These are phyloP conservation scores for Atkinsonella texensis DNA, from an alignment of 2,329 filamentous ascomycete genomes.

Conservation along the genomic window DNA sequence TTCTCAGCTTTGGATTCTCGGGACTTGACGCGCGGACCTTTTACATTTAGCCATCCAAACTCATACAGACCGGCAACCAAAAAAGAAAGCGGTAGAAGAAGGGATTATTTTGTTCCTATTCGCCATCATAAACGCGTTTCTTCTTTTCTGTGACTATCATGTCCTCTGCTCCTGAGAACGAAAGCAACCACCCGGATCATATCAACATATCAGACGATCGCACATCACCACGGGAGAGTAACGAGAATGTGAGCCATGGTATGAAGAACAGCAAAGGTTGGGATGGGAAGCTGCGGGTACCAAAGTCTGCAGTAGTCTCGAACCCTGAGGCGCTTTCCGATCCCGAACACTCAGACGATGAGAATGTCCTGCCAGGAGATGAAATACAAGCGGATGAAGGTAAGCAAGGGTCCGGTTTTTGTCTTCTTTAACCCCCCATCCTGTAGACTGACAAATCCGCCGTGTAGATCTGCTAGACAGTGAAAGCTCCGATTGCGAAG, in stretches of 20 bases:
- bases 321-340: slow-evolving; percentile 79
- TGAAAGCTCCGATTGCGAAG: slow-evolving; percentile 51
- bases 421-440: background rate
- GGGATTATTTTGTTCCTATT: background rate
- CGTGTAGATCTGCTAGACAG: slow-evolving; percentile 45
- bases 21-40: too few relatives aligned
- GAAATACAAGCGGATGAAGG: slow-evolving; percentile 74
- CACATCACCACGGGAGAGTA: slow-evolving; percentile 21
- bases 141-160: background rate
- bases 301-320: slow-evolving; percentile 46
- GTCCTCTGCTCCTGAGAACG: slow-evolving; percentile 23
- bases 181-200: slow-evolving; percentile 27
- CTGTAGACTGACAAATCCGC: slow-evolving; percentile 9
- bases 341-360: slow-evolving; percentile 68
- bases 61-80: too few relatives aligned
- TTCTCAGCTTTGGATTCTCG: too few relatives aligned
- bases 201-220: slow-evolving; percentile 38
- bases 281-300: slow-evolving; percentile 73
- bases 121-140: too few relatives aligned
- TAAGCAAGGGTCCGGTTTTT: slow-evolving; percentile 20
- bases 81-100: too few relatives aligned
- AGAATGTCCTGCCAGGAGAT: slow-evolving; percentile 57
- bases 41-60: too few relatives aligned
- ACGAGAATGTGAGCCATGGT: slow-evolving; percentile 33
- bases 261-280: slow-evolving; percentile 57